These are phyloP conservation scores for Anaeromyces robustus DNA, from an alignment of 192 early-diverging fungal genomes.

Conservation along the genomic window DNA sequence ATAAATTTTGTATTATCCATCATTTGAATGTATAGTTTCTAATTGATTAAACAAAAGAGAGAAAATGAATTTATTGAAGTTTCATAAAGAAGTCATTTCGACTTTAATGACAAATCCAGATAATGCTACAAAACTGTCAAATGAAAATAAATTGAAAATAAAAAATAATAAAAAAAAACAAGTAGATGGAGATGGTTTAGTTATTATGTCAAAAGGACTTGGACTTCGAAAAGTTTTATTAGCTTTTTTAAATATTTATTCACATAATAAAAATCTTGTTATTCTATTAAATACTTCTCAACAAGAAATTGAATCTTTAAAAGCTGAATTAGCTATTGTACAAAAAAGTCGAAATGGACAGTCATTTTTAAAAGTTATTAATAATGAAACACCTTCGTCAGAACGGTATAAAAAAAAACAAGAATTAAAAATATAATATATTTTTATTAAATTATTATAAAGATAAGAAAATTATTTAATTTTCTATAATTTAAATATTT, in stretches of 20 bases:
- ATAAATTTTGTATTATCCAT: too few relatives aligned
- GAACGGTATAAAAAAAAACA: slow-evolving; percentile 21
- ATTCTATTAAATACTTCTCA: slow-evolving; percentile 55
- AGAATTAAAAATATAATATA: slow-evolving; percentile 2
- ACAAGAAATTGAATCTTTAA: slow-evolving; percentile 13
- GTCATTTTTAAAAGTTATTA: slow-evolving; percentile 19
- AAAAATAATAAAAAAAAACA: not conserved
- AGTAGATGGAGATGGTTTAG: slow-evolving; percentile 53
- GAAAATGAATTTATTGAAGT: not conserved
- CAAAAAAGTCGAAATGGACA: slow-evolving; percentile 26
- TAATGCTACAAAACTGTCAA: not conserved
- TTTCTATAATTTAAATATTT: too few relatives aligned
- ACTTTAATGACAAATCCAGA: not conserved
- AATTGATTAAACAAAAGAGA: too few relatives aligned
- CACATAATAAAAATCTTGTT: slow-evolving; percentile 52
- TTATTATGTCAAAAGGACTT: slow-evolving; percentile 63
- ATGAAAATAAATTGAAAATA: not conserved
- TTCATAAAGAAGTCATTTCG: not conserved
- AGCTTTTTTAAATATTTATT: slow-evolving; percentile 51
- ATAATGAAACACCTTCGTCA: slow-evolving; percentile 36
- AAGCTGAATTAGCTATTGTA: slow-evolving; percentile 8
- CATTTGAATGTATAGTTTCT: too few relatives aligned
- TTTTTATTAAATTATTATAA: slow-evolving; percentile 14
- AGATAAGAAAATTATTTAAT: not conserved
- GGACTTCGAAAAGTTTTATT: slow-evolving; percentile 56